phyloP scores from a whole-genome alignment of 805 yeast genomes.

The Starmera dryadoides region DNA sequence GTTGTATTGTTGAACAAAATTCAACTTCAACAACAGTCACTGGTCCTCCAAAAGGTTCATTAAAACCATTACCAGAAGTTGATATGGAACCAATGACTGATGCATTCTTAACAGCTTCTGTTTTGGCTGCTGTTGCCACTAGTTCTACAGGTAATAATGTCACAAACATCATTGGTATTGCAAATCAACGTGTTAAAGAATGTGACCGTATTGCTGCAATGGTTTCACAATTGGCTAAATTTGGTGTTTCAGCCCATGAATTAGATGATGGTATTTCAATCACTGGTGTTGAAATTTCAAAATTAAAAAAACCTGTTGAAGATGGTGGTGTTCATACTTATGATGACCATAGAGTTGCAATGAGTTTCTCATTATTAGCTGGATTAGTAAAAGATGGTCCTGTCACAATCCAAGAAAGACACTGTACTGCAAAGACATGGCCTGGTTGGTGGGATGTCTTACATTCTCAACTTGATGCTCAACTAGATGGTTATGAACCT shows the following conservation, averaged over 20 bases:
- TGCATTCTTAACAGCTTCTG: constrained; percentile 94
- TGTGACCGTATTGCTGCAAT: constrained; percentile 95
- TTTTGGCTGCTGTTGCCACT: constrained; percentile 89
- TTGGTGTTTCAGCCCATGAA: constrained; percentile 82
- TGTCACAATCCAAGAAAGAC: constrained; percentile 75
- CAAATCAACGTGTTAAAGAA: constrained; percentile 96
- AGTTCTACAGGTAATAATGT: constrained; percentile 32
- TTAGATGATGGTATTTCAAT: constrained; percentile 90
- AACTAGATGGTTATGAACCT: constrained; percentile 67
- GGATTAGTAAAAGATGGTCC: constrained; percentile 49
- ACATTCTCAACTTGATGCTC: constrained; percentile 57
- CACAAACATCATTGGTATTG: constrained; percentile 89
- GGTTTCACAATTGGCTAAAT: constrained; percentile 81
- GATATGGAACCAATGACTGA: constrained; percentile 99
- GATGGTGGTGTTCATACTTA: constrained; percentile 64
- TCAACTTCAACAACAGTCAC: constrained; percentile 84
- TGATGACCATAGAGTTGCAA: constrained; percentile 97
- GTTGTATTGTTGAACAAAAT: constrained; percentile 81
- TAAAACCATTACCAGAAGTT: constrained; percentile 65
- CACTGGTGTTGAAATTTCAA: constrained; percentile 51
- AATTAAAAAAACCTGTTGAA: constrained; percentile 50
- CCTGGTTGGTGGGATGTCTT: constrained; percentile 99
- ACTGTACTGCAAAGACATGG: constrained; percentile 97
- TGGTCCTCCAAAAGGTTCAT: constrained; percentile 69
- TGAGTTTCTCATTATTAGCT: constrained; percentile 89